Base-by-base conservation (phyloP, 2,329 filamentous ascomycete genomes). In the Biscogniauxia mediterranea region DNA sequence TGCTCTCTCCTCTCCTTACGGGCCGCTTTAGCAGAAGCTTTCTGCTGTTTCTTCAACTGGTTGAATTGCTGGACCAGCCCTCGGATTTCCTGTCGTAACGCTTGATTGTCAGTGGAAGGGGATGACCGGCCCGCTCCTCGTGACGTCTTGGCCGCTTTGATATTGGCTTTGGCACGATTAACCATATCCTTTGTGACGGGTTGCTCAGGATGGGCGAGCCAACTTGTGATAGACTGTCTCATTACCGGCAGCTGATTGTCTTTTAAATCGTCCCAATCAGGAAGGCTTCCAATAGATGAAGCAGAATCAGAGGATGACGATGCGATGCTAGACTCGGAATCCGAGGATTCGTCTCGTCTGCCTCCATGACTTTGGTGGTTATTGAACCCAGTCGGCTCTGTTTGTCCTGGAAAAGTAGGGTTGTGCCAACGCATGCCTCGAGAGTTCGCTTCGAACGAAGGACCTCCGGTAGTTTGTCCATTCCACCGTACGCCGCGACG, bases 211-310 rank as follows among this genome's bases (percentile, higher is more conserved):
- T 79, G 75, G 8, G 77, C 72, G 1, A 84, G 76, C 83, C 83
- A 87, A 7, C 75, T 70, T 21, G 75, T 65, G 17, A 88, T 74
- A 3, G 77, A 77, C 13, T 75, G 69, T 53, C 77, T 77, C 15
- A 80, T 78, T 1, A 80, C 62, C 1, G 81, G 79, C 1, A 86
- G 74, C 69, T 85, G 83, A 19, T 74, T 68, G 57, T 80, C 79
- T 13, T 70, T 71, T 1, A 87, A 74, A 51, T 82, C 78, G 60
- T 85, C 81, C 67, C 81, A 81, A 57, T 82, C 78, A 0, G 83
- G 82, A 0, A 87, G 80, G 1, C 83, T 85, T 42, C 80, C 83
- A 58, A 85, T 72, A 1, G 81, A 82, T 0, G 73, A 71, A 53
- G 67, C 68, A 0, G 81, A 82, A 46, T 55, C 23, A 13, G 65